Conservation (phyloP, 2,329 filamentous ascomycete species). For the Rhynchosporium agropyri region DNA sequence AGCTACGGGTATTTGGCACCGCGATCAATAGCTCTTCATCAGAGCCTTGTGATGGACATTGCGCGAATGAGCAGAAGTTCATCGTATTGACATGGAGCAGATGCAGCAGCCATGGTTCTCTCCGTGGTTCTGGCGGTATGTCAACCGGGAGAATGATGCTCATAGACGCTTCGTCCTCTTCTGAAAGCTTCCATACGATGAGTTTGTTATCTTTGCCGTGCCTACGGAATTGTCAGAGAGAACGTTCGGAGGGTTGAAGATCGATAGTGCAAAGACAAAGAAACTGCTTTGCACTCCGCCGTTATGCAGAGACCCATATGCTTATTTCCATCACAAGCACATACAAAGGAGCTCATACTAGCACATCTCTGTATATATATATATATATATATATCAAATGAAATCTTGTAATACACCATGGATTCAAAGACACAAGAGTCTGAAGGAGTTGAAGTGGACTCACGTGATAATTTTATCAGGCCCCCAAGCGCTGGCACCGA, state of each 20-base stretch:
- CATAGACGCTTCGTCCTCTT: conserved; percentile 62
- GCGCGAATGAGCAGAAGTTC: conserved; percentile 88
- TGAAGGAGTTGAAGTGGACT: conserved; percentile 43
- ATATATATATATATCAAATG: background rate
- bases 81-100: conserved; percentile 85
- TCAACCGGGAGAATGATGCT: conserved; percentile 75
- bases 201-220: conserved; percentile 90
- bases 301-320: background rate
- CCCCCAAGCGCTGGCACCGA: conserved; percentile 74
- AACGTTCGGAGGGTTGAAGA: background rate
- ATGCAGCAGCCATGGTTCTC: conserved; percentile 83
- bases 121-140: conserved; percentile 49
- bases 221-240: conserved; percentile 50
- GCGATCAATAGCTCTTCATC: conserved; percentile 65
- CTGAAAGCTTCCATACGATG: conserved; percentile 76
- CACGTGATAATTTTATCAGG: conserved; percentile 81
- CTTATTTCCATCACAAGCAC: background rate
- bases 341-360: background rate
- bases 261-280: background rate
- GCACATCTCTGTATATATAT: background rate
- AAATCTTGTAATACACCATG: conserved; percentile 19
- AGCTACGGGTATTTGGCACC: conserved; percentile 76
- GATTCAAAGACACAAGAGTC: background rate
- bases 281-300: background rate
- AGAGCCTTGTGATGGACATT: conserved; percentile 10